Evolutionary conservation across 768 basidiomycete genomes (phyloP), one percentile per base, ranked within the genome.

Genomic region (Psilocybe subaeruginosa): DNA sequence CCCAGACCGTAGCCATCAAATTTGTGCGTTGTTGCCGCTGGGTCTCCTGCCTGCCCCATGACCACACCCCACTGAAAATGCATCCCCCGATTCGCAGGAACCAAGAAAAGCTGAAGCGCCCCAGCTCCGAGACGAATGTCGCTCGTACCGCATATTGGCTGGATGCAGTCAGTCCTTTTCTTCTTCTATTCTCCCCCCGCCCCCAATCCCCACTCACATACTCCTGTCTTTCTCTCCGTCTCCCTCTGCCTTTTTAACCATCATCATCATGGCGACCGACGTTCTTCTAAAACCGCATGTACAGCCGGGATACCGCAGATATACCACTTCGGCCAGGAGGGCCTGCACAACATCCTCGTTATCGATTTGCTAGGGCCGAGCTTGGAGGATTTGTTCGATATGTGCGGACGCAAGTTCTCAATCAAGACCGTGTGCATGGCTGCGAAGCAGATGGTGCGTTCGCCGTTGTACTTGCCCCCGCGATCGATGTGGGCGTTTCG

Each of bases 381-480:
- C 73, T 76, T 99, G 64, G 97, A 99, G 77, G 97, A 99, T 74
- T 81, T 99, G 57, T 99, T 99, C 73, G 97, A 99, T 77, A 96
- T 99, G 92, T 99, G 97, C 70, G 93, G 94, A 3, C 88, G 97
- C 68, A 98, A 97, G 76, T 99, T 99, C 77, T 90, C 90, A 63
- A 90, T 92, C 78, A 99, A 99, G 85, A 99, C 97, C 30, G 96
- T 97, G 39, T 97, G 95, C 77, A 97, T 99, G 95, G 93, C 95
- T 39, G 97, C 97, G 60, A 91, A 93, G 71, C 97, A 99, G 78
- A 99, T 95, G 92, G 92, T 92, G 62, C 61, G 84, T 23, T 23
- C 23, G 23, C 23, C 23, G 23, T 37, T 27, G 48, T 70, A 35
- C 30, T 48, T 54, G 35, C 59, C 47, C 41, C 51, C 39, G 30